Percentiles rank a stretch among this genome's conserved stretches.
Evolutionary conservation across 495 filamentous ascomycete genomes (phyloP).

Genomic region (Hypoxylon rickii): DNA sequence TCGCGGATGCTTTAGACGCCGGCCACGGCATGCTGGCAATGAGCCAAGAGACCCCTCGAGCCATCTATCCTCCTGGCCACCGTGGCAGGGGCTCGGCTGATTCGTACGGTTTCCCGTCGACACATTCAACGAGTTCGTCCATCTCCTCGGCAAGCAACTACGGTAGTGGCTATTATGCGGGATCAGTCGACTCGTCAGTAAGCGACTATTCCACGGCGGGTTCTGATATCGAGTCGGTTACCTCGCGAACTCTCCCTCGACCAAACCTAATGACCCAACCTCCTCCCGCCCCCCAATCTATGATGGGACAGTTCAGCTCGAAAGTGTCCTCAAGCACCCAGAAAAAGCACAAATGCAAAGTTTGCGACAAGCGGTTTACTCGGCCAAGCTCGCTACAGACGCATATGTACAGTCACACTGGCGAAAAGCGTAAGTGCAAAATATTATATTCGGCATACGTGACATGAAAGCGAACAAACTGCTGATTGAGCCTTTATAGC

Average conservation of each 20-base stretch:
- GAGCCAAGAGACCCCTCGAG: constrained; percentile 87
- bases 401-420: constrained; percentile 99
- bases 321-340: constrained; percentile 95
- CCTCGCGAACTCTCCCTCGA: constrained; percentile 80
- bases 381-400: constrained; percentile 95
- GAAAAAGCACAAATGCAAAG: constrained; percentile 99
- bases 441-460: not conserved
- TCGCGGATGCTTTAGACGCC: constrained; percentile 85
- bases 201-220: constrained; percentile 95
- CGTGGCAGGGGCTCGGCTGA: constrained; percentile 74
- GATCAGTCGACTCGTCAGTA: constrained; percentile 85
- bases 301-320: constrained; percentile 99
- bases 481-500: constrained; percentile 61
- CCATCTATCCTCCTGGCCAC: constrained; percentile 75
- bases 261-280: constrained; percentile 68
- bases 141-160: constrained; percentile 78
- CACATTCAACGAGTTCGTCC: constrained; percentile 92
- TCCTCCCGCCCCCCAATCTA: constrained; percentile 87
- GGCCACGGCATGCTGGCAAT: constrained; percentile 87
- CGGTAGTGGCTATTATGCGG: constrained; percentile 77
- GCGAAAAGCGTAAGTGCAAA: constrained; percentile 88
- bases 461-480: not conserved
- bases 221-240: constrained; percentile 77
- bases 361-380: constrained; percentile 98
- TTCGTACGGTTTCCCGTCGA: constrained; percentile 89